These are phyloP conservation scores for Yamadazyma pseudoaaseri DNA, from an alignment of 1,139 yeast genomes.

Conservation along the genomic window DNA sequence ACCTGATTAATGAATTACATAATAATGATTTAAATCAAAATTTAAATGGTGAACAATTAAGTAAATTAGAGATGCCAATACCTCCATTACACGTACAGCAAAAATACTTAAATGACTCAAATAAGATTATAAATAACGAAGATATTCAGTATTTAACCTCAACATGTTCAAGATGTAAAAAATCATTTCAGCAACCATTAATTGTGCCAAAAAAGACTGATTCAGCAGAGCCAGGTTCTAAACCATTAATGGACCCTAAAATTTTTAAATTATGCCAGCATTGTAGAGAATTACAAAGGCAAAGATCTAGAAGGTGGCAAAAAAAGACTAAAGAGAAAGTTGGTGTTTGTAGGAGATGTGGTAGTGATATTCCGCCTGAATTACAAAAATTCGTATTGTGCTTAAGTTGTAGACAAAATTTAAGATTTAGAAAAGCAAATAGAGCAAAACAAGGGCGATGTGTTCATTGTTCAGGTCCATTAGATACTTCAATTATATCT, in stretches of 20 bases:
- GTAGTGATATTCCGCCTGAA: conserved; percentile 49
- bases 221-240: conserved; percentile 11
- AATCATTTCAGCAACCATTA: conserved; percentile 50
- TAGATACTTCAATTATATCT: conserved; percentile 42
- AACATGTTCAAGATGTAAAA: conserved; percentile 58
- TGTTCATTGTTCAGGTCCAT: conserved; percentile 66
- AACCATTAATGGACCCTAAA: conserved; percentile 44
- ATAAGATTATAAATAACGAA: conserved; percentile 23
- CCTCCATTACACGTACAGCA: conserved; percentile 50
- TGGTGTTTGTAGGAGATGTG: conserved; percentile 68
- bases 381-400: conserved; percentile 56
- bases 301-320: conserved; percentile 65
- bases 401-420: conserved; percentile 54
- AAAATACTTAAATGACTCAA: conserved; percentile 18
- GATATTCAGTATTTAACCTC: conserved; percentile 14
- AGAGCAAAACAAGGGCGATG: conserved; percentile 65
- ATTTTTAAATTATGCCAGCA: conserved; percentile 59
- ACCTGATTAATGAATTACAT: neutral
- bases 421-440: conserved; percentile 54
- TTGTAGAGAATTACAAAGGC: conserved; percentile 63
- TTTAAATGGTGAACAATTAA: conserved; percentile 1
- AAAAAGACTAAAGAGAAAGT: conserved; percentile 55
- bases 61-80: conserved; percentile 33
- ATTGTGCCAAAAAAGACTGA: conserved; percentile 34
- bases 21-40: neutral